Base-by-base conservation (phyloP, 164 flowering plant species). In the Magnolia changhungtana region DNA sequence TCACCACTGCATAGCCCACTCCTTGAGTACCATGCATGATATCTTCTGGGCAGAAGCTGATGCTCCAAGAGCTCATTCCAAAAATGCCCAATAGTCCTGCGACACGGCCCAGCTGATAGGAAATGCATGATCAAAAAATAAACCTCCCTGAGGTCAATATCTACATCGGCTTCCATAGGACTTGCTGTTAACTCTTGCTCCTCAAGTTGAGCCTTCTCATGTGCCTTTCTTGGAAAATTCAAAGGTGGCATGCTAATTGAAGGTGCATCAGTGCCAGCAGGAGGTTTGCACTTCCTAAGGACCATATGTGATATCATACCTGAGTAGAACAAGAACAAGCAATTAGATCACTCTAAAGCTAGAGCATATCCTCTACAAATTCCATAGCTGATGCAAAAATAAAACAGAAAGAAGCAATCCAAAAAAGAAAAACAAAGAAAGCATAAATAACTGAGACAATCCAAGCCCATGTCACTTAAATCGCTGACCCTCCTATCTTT, bases 11-110 rank as follows among this genome's bases (percentile, higher is more conserved):
- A 79, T 9, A 29, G 77, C 24, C 95, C 97, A 76, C 37, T 89
- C 79, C 98, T 87, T 77, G 99, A 93, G 81, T 92, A 96, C 97
- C 95, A 89, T 75, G 97, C 97, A 92, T 96, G 99, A 84, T 92
- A 96, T 82, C 99, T 89, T 87, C 98, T 89, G 72, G 99, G 99
- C 70, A 96, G 80, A 77, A 96, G 98, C 72, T 93, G 90, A 82
- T 96, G 94, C 72, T 96, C 98, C 85, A 88, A 78, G 78, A 94
- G 94, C 73, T 96, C 99, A 85, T 87, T 88, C 89, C 87, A 84
- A 8, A 94, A 81, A 71, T 87, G 95, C 63, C 83, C 86, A 83
- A 65, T 87, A 63, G 98, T 89, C 83, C 87, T 88, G 5, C 84
- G 93, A 78, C 98, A 96, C 63, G 99, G 99, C 58, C 99, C 98